Base-by-base conservation (phyloP, 768 basidiomycete genomes). In the Suillus luteus region DNA sequence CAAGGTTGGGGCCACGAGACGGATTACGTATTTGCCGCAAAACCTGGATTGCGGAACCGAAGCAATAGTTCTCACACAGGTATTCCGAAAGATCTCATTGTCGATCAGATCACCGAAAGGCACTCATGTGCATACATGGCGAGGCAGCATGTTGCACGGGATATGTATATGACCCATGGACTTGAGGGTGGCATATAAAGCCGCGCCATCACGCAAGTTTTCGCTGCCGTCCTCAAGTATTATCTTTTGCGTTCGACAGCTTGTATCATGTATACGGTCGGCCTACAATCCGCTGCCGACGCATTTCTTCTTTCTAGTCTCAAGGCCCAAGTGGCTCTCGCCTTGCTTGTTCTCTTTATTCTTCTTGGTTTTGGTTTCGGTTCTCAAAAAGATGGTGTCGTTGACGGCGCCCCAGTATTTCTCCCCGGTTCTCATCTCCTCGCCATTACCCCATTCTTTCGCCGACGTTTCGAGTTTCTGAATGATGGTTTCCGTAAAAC, bases 401-500 rank as follows among this genome's bases (percentile, higher is more conserved):
- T 77, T 15, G 85, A 87, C 67, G 65, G 70, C 54, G 62, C 81
- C 48, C 86, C 90, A 59, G 79, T 77, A 54, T 79, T 78, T 59
- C 78, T 92, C 7, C 89, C 90, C 49, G 84, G 86, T 49, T 78
- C 79, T 48, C 82, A 83, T 63, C 77, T 89, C 62, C 80, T 85
- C 68, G 81, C 84, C 66, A 86, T 89, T 61, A 71, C 77, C 37
- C 85, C 89, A 17, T 92, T 92, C 80, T 91, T 91, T 73, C 84
- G 82, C 54, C 78, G 76, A 67, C 83, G 90, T 60, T 86, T 86
- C 70, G 90, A 91, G 70, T 92, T 92, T 73, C 71, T 92, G 64
- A 86, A 85, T 69, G 84, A 86, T 79, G 90, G 86, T 15, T 90
- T 91, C 74, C 82, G 84, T 64, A 83, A 82, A 59, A 88, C 88